Evolutionary conservation across 2,329 filamentous ascomycete species (phyloP).

Genomic region (Waltergamsia citrina): DNA sequence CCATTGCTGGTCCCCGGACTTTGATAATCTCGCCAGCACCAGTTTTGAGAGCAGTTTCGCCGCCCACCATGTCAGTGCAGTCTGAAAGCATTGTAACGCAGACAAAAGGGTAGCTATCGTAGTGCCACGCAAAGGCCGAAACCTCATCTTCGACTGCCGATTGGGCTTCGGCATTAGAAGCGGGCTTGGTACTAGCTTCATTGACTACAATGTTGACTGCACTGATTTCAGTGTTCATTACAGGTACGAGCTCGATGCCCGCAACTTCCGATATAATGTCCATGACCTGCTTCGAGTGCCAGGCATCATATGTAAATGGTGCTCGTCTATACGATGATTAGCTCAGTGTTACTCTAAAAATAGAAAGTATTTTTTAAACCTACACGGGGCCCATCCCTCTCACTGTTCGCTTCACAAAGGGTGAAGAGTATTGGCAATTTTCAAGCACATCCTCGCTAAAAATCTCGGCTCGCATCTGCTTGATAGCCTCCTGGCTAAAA

Average conservation of each 20-base stretch:
- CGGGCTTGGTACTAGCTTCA: slow-evolving; percentile 14
- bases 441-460: slow-evolving; percentile 44
- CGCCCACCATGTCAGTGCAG: slow-evolving; percentile 52
- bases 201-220: slow-evolving; percentile 45
- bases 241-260: slow-evolving; percentile 42
- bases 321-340: slow-evolving; percentile 33
- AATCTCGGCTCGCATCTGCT: slow-evolving; percentile 54
- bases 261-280: slow-evolving; percentile 40
- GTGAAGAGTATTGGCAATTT: slow-evolving; percentile 43
- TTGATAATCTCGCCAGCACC: slow-evolving; percentile 44
- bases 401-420: slow-evolving; percentile 43
- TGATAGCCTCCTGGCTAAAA: slow-evolving; percentile 51
- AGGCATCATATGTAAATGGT: slow-evolving; percentile 50
- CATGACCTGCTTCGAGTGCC: slow-evolving; percentile 31
- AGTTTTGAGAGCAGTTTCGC: slow-evolving; percentile 52
- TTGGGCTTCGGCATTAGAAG: slow-evolving; percentile 26
- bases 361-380: slow-evolving; percentile 22
- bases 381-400: slow-evolving; percentile 35
- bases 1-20: slow-evolving; percentile 50
- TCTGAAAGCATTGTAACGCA: slow-evolving; percentile 61
- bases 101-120: slow-evolving; percentile 59
- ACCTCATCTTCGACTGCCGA: slow-evolving; percentile 35
- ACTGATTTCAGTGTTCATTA: slow-evolving; percentile 45
- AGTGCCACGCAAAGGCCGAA: slow-evolving; percentile 54
- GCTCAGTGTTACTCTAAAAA: not conserved